A percentile compares a stretch with the other conserved stretches of the same genome.
Conservation (phyloP, 116 monocot genomes). For the Dioscorea cayenensis region DNA sequence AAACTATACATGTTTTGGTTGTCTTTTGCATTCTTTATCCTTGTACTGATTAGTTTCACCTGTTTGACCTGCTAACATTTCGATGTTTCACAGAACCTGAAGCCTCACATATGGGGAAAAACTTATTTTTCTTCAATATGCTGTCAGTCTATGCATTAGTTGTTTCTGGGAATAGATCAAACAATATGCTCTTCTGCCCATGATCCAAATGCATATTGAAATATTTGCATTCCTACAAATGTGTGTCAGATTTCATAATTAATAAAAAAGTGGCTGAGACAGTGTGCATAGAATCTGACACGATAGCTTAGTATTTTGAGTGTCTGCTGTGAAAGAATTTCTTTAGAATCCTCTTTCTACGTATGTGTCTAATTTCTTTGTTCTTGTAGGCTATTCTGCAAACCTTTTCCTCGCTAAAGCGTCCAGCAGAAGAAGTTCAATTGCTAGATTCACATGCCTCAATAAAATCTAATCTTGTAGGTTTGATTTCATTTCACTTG, state of each 20-base stretch:
- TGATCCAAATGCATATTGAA: neutral
- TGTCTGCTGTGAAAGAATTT: neutral
- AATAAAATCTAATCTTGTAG: conserved; percentile 75
- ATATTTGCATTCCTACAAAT: neutral
- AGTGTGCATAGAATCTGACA: neutral
- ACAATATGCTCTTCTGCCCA: no score
- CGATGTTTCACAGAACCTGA: no score
- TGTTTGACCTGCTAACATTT: no score
- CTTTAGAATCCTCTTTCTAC: neutral
- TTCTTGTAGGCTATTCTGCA: conserved; percentile 62
- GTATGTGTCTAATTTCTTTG: neutral
- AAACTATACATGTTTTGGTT: no score
- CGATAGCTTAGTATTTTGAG: neutral
- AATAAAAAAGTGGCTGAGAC: neutral
- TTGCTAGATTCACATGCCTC: conserved; percentile 64
- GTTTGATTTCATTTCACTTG: conserved; percentile 17
- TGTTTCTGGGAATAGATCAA: no score
- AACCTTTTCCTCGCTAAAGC: conserved; percentile 59
- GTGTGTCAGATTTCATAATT: neutral
- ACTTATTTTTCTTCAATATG: no score
- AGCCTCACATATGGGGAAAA: no score
- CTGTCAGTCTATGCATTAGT: no score
- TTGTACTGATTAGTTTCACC: no score
- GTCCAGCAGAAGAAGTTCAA: conserved; percentile 79
- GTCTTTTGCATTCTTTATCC: no score